Conservation (phyloP, 352 stramenopile species). For the Pythium pectinolyticum region DNA sequence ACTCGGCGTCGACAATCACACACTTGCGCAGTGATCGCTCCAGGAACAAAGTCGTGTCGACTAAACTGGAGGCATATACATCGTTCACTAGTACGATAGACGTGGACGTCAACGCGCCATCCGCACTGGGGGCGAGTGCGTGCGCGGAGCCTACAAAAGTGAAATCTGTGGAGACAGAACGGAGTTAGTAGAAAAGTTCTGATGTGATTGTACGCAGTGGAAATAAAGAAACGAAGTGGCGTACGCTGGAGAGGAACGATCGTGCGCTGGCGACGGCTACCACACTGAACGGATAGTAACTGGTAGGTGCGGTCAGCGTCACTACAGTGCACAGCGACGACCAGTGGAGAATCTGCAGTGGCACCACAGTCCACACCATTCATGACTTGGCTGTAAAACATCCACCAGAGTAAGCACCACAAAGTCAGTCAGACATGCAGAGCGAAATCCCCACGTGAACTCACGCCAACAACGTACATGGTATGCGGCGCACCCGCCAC, state of each 20-base stretch:
- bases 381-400: not conserved
- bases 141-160: constrained; percentile 7
- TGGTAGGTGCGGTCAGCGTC: constrained; percentile 51
- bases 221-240: not conserved
- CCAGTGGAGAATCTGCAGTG: not conserved
- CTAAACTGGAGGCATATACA: too few relatives aligned
- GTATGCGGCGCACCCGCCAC: constrained; percentile 35
- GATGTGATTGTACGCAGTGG: not conserved
- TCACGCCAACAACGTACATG: constrained; percentile 39
- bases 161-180: constrained; percentile 9
- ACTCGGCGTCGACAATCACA: constrained; percentile 1
- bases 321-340: constrained; percentile 45
- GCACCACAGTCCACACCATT: not conserved
- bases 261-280: not conserved
- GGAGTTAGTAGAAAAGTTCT: too few relatives aligned
- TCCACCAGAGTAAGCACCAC: too few relatives aligned
- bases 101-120: not conserved
- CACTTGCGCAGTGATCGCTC: constrained; percentile 15
- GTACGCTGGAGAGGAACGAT: constrained; percentile 24
- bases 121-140: not conserved
- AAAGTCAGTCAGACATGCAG: not conserved
- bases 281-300: constrained; percentile 42
- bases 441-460: not conserved
- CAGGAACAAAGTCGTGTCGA: not conserved
- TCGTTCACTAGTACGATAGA: constrained; percentile 16